Percentiles rank a stretch among this genome's conserved stretches.
Conservation (phyloP, 2,329 filamentous ascomycete species). For the Colletotrichum liriopes region DNA sequence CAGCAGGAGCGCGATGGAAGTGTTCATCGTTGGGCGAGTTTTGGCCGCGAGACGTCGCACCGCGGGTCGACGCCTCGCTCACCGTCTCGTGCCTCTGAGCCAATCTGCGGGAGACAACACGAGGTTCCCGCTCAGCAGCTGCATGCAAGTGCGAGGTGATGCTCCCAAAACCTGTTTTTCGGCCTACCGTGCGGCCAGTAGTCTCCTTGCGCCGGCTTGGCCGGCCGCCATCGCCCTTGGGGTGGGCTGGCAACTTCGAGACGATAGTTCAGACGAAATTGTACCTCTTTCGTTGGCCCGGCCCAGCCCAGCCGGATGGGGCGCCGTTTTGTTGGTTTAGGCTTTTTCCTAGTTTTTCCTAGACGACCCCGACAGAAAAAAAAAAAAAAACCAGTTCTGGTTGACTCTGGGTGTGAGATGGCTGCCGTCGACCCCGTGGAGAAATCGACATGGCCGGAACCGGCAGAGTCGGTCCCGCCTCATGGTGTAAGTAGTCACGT, state of each 20-base stretch:
- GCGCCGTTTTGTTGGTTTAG: conserved; percentile 6
- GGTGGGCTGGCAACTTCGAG: conserved; percentile 16
- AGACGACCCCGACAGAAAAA: conserved; percentile 11
- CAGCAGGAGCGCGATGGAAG: conserved; percentile 4
- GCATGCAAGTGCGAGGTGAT: conserved; percentile 44
- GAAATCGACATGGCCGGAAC: conserved; percentile 16
- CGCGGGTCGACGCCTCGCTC: conserved; percentile 13
- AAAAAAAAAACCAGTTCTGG: conserved; percentile 2
- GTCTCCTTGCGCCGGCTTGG: conserved; percentile 37
- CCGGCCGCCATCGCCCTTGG: conserved; percentile 27
- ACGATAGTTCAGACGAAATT: conserved; percentile 32
- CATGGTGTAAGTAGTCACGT: conserved; percentile 20
- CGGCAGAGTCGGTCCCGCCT: conserved; percentile 9
- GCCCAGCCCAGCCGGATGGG: neutral
- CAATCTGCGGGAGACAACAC: conserved; percentile 34
- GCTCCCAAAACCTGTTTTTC: conserved; percentile 42
- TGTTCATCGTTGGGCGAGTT: conserved; percentile 13
- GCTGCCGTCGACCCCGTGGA: neutral
- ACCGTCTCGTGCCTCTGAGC: conserved; percentile 37
- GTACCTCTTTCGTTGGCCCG: conserved; percentile 9
- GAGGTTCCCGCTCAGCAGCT: conserved; percentile 36
- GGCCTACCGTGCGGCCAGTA: conserved; percentile 34
- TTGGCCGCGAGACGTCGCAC: conserved; percentile 7
- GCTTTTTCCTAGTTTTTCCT: conserved; percentile 16
- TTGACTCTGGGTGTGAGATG: neutral